phyloP scores from a whole-genome alignment of 768 basidiomycete genomes.

The Coprinopsis strossmayeri region DNA sequence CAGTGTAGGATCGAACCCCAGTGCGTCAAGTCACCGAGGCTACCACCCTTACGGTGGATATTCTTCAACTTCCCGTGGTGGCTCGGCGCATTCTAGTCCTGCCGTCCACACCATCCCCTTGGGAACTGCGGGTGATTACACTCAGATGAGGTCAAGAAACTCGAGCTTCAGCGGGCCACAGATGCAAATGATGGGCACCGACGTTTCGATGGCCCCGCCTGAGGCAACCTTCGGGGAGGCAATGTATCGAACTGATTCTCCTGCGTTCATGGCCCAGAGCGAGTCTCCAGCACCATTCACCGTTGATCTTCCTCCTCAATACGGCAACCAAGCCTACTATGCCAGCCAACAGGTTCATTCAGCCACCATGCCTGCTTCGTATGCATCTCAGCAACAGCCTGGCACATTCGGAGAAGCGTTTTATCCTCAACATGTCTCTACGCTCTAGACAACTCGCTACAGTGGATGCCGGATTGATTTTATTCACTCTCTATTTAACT shows the following conservation, averaged over 20 bases:
- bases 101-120: constrained; percentile 34
- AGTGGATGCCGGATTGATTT: background rate
- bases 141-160: constrained; percentile 27
- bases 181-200: constrained; percentile 13
- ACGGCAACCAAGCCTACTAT: constrained; percentile 1
- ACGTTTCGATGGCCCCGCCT: constrained; percentile 20
- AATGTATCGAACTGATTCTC: constrained; percentile 36
- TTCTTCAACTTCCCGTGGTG: constrained; percentile 26
- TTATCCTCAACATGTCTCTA: constrained; percentile 20
- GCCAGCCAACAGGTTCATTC: constrained; percentile 10
- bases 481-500: background rate
- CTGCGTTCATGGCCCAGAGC: constrained; percentile 31
- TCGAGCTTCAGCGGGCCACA: constrained; percentile 27
- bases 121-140: constrained; percentile 22
- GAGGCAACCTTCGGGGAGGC: constrained; percentile 20
- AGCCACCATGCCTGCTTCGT: constrained; percentile 18
- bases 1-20: constrained; percentile 22
- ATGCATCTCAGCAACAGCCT: constrained; percentile 14
- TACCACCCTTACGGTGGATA: constrained; percentile 54
- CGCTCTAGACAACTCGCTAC: too few species aligned
- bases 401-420: constrained; percentile 17
- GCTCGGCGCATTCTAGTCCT: constrained; percentile 41
- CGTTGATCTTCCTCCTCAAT: constrained; percentile 29
- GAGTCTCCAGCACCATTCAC: constrained; percentile 33
- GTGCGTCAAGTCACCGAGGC: constrained; percentile 32